Conservation (phyloP, 169 alveolate genomes). For the Toxoplasma gondii region DNA sequence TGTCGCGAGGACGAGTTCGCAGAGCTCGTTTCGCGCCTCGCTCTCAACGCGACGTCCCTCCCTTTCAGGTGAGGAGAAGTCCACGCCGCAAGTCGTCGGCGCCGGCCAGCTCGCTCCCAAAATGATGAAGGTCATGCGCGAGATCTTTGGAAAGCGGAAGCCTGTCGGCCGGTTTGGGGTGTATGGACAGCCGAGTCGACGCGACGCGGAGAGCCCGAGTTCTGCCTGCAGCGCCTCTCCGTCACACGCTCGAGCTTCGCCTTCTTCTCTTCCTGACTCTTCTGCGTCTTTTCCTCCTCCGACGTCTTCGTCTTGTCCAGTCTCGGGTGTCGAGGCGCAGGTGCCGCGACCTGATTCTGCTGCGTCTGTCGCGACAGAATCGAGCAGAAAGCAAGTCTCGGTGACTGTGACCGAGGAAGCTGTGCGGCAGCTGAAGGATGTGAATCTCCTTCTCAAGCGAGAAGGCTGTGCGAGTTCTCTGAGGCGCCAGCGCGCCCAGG, state of each 20-base stretch:
- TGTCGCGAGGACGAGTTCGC: too few species aligned
- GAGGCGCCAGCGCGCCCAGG: not conserved
- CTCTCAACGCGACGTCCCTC: too few species aligned
- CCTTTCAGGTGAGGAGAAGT: too few species aligned
- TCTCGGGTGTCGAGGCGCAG: too few species aligned
- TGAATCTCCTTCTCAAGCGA: slow-evolving; percentile 46
- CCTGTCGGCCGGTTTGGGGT: slow-evolving; percentile 60
- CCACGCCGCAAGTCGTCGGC: not conserved
- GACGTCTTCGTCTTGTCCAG: too few species aligned
- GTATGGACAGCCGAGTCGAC: not conserved
- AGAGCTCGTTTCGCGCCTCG: too few species aligned
- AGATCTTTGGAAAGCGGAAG: slow-evolving; percentile 47
- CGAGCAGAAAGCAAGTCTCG: not conserved
- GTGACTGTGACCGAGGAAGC: slow-evolving; percentile 49
- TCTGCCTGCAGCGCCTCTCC: not conserved
- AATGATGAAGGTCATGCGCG: slow-evolving; percentile 38
- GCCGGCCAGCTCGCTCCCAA: slow-evolving; percentile 31
- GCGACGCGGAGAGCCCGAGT: not conserved
- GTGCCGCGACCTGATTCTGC: not conserved
- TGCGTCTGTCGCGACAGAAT: not conserved
- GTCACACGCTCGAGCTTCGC: too few species aligned
- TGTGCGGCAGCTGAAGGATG: slow-evolving; percentile 47
- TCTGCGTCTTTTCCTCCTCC: too few species aligned
- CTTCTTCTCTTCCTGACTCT: not conserved
- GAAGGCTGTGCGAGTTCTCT: slow-evolving; percentile 50